Evolutionary conservation across 2,329 filamentous ascomycete genomes (phyloP).

Genomic region (Bipolaris bicolor): DNA sequence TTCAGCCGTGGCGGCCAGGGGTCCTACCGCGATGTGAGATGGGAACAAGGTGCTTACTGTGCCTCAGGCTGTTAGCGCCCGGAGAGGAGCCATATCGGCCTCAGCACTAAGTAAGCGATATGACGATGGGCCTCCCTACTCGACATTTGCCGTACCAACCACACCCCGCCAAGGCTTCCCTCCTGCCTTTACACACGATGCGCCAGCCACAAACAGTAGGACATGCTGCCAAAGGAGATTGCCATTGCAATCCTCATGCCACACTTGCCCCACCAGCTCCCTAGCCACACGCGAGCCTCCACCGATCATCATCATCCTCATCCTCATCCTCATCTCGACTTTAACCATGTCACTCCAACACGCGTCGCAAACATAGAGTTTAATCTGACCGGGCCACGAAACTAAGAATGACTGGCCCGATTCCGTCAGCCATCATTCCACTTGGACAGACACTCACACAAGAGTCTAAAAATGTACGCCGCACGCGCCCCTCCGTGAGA

Average conservation of each 20-base stretch:
- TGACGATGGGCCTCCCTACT: background rate
- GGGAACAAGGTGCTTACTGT: background rate
- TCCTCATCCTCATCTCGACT: no score
- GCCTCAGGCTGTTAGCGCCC: slow-evolving; percentile 1
- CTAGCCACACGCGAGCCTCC: no score
- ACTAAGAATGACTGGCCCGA: background rate
- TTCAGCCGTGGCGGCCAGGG: background rate
- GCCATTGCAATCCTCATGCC: no score
- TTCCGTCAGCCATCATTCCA: background rate
- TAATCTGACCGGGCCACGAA: background rate
- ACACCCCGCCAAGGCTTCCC: no score
- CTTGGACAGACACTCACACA: background rate
- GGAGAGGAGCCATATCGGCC: slow-evolving; percentile 1
- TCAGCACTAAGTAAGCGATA: background rate
- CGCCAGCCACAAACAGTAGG: background rate
- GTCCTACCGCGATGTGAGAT: background rate
- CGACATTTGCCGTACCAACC: background rate
- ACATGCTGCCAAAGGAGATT: background rate
- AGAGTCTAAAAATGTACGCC: background rate
- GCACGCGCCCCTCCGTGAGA: background rate
- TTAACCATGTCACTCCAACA: background rate
- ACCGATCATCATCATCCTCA: no score
- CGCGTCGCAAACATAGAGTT: background rate
- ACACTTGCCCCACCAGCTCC: no score
- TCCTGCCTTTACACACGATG: background rate